Base-by-base conservation (phyloP, 2,329 filamentous ascomycete species). In the Remersonia thermophila region DNA sequence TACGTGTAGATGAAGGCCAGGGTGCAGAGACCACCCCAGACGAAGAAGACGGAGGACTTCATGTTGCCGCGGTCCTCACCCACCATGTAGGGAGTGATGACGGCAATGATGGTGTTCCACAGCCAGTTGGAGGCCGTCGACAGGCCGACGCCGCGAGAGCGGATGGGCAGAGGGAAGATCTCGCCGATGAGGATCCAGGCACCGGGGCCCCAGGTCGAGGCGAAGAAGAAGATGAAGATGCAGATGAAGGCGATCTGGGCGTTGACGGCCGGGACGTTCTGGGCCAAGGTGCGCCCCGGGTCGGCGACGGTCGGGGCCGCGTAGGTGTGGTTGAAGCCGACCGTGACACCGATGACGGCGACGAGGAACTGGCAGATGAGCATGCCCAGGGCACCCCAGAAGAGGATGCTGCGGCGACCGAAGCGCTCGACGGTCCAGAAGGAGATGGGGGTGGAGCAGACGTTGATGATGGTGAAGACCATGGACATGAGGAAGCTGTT, bases 191-290 rank as follows among this genome's bases (percentile, higher is more conserved):
- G 72, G 36, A 80, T 74, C 81, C 80, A 86, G 36, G 81, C 72
- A 33, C 76, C 80, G 6, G 84, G 83, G 36, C 85, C 85, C 85
- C 84, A 93, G 45, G 85, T 93, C 40, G 73, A 77, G 41, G 85
- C 85, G 58, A 93, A 93, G 71, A 80, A 89, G 71, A 84, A 86
- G 68, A 93, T 87, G 71, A 86, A 91, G 66, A 93, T 78, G 64
- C 78, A 81, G 55, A 91, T 91, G 65, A 93, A 91, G 42, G 83
- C 75, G 47, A 93, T 85, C 69, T 87, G 78, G 33, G 80, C 74
- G 48, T 72, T 67, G 50, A 72, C 69, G 25, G 75, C 77, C 2
- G 63, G 46, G 42, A 67, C 60, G 57, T 78, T 73, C 61, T 70
- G 35, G 51, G 66, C 65, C 7, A 65, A 58, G 14, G 52, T 55